A percentile compares a stretch with the other conserved stretches of the same genome.
phyloP scores from a whole-genome alignment of 345 rosid species.

The Noccaea caerulescens region DNA sequence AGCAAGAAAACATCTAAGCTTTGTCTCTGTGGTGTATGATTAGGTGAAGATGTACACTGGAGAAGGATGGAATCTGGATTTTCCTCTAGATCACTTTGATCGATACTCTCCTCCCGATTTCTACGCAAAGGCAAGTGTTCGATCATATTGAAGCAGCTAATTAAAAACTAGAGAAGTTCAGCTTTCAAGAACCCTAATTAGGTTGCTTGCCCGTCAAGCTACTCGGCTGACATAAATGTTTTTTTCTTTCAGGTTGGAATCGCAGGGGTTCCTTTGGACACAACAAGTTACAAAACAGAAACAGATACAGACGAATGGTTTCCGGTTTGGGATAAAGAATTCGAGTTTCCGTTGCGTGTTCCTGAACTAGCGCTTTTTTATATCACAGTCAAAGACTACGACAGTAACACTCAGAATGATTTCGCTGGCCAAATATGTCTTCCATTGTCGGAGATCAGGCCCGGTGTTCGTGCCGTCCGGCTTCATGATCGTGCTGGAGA shows the following conservation, averaged over 20 bases:
- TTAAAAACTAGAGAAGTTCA: neutral
- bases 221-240: neutral
- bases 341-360: slow-evolving; percentile 67
- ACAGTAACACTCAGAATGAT: slow-evolving; percentile 70
- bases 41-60: slow-evolving; percentile 67
- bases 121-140: slow-evolving; percentile 58
- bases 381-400: slow-evolving; percentile 71
- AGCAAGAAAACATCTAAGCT: slow-evolving; percentile 22
- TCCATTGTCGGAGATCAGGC: slow-evolving; percentile 67
- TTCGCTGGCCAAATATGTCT: slow-evolving; percentile 87
- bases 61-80: slow-evolving; percentile 87
- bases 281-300: slow-evolving; percentile 66
- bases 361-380: slow-evolving; percentile 79
- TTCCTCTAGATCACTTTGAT: slow-evolving; percentile 68
- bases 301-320: slow-evolving; percentile 68
- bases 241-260: slow-evolving; percentile 53
- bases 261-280: slow-evolving; percentile 74
- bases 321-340: slow-evolving; percentile 85
- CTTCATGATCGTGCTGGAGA: slow-evolving; percentile 60
- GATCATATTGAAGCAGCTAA: neutral
- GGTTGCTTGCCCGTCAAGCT: slow-evolving; percentile 6
- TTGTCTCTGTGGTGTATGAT: neutral
- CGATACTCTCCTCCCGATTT: slow-evolving; percentile 87
- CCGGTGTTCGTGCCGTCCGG: slow-evolving; percentile 73
- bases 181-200: slow-evolving; percentile 13